Conservation (phyloP, 257 asterid species). For the Jacaranda mimosifolia region DNA sequence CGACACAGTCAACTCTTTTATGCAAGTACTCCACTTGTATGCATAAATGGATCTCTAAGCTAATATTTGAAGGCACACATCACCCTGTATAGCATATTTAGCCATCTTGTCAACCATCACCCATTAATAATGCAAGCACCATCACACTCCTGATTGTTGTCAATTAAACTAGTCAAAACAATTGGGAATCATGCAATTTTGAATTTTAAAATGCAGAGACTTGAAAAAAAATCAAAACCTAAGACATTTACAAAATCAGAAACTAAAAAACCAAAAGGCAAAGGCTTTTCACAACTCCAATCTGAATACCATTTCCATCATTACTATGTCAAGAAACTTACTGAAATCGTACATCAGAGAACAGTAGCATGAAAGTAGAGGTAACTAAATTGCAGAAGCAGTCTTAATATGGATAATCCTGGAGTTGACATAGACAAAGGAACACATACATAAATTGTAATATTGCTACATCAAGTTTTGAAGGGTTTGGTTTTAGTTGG, state of each 20-base stretch:
- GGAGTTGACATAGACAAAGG: neutral
- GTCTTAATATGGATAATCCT: neutral
- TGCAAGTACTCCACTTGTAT: neutral
- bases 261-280: neutral
- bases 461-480: neutral
- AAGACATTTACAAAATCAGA: too few species aligned
- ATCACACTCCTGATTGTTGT: neutral
- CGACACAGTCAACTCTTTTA: neutral
- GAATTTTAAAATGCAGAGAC: neutral
- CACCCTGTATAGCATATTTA: neutral
- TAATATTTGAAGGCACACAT: neutral
- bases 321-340: neutral
- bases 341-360: neutral
- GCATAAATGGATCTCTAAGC: neutral
- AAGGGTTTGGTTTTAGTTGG: too few species aligned
- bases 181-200: neutral
- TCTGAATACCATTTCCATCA: neutral
- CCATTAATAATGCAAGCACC: neutral
- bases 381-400: neutral
- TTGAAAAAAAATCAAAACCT: too few species aligned
- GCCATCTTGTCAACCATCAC: neutral
- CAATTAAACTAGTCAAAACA: neutral
- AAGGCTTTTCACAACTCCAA: neutral
- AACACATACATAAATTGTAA: neutral
- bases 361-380: neutral